phyloP scores from a whole-genome alignment of 2,329 filamentous ascomycete genomes.

The Fusarium annulatum region DNA sequence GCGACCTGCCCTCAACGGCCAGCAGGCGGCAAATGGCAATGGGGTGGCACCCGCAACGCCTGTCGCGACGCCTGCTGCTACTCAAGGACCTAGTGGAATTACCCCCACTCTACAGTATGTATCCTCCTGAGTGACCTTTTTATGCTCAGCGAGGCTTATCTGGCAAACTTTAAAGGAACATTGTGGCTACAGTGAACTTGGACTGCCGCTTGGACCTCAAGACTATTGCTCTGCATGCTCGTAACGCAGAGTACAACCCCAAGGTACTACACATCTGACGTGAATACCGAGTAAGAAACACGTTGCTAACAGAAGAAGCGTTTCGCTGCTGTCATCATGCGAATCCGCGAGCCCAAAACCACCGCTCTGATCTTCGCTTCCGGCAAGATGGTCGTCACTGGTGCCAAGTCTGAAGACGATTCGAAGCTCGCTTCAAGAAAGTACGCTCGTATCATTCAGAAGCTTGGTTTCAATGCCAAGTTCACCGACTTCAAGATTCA shows the following conservation, averaged over 20 bases:
- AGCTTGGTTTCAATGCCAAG: constrained; percentile 99
- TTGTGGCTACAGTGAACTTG: constrained; percentile 98
- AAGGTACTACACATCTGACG: constrained; percentile 74
- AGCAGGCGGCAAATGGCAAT: constrained; percentile 73
- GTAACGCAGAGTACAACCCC: constrained; percentile 98
- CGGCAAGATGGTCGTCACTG: constrained; percentile 99
- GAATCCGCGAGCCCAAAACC: constrained; percentile 98
- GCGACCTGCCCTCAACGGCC: constrained; percentile 55
- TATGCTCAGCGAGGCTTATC: constrained; percentile 64
- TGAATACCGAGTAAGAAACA: background rate
- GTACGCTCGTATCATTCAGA: constrained; percentile 99
- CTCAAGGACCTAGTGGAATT: constrained; percentile 85
- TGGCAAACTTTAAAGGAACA: constrained; percentile 78
- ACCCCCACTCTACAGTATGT: constrained; percentile 97
- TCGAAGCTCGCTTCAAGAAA: constrained; percentile 97
- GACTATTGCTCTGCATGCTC: constrained; percentile 97
- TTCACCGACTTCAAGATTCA: constrained; percentile 99
- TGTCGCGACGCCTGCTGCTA: constrained; percentile 88
- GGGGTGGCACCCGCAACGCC: constrained; percentile 91
- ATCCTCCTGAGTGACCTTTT: constrained; percentile 56
- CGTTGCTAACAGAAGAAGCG: constrained; percentile 68
- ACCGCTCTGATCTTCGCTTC: constrained; percentile 98
- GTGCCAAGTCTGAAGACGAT: constrained; percentile 97
- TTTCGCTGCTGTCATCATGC: constrained; percentile 99
- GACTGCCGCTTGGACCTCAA: constrained; percentile 97